These are phyloP conservation scores for Seiridium cupressi DNA, from an alignment of 2,329 filamentous ascomycete species.

Conservation along the genomic window DNA sequence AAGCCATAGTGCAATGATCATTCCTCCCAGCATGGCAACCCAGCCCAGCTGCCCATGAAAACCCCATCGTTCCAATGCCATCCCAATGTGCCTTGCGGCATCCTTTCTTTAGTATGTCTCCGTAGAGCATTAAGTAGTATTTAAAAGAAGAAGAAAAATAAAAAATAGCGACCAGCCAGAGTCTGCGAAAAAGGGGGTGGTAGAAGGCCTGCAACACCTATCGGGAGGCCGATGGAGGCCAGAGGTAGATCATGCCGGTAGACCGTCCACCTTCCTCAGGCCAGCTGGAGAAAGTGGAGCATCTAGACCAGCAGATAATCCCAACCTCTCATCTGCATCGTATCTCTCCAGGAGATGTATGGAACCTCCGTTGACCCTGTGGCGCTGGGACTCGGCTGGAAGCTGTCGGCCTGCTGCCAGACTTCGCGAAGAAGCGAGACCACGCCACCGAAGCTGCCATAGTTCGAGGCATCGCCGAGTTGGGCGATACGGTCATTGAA, in stretches of 20 bases:
- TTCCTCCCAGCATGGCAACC: conserved; percentile 19
- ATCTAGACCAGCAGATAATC: conserved; percentile 84
- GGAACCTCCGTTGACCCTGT: conserved; percentile 43
- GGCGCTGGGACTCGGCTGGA: conserved; percentile 34
- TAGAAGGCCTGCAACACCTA: conserved; percentile 36
- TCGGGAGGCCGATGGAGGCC: conserved; percentile 22
- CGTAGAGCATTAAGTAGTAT: conserved; percentile 17
- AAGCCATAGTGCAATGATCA: conserved; percentile 19
- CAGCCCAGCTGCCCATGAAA: conserved; percentile 19
- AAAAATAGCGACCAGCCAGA: conserved; percentile 12
- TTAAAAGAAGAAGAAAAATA: conserved; percentile 23
- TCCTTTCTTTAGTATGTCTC: conserved; percentile 27
- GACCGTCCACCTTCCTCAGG: conserved; percentile 28
- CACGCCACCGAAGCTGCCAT: conserved; percentile 85
- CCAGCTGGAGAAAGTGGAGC: conserved; percentile 29
- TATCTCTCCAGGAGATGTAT: conserved; percentile 89
- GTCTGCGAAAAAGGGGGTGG: conserved; percentile 19
- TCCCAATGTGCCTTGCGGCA: conserved; percentile 31
- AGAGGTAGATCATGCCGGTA: neutral
- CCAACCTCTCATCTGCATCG: conserved; percentile 90
- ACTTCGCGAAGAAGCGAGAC: conserved; percentile 76
- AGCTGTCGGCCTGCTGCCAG: conserved; percentile 74
- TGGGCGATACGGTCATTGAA: conserved; percentile 72
- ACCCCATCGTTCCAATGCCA: conserved; percentile 27
- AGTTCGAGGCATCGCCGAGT: conserved; percentile 73